Evolutionary conservation across 2,329 filamentous ascomycete species (phyloP).

Genomic region (Teratosphaeria zuluensis): DNA sequence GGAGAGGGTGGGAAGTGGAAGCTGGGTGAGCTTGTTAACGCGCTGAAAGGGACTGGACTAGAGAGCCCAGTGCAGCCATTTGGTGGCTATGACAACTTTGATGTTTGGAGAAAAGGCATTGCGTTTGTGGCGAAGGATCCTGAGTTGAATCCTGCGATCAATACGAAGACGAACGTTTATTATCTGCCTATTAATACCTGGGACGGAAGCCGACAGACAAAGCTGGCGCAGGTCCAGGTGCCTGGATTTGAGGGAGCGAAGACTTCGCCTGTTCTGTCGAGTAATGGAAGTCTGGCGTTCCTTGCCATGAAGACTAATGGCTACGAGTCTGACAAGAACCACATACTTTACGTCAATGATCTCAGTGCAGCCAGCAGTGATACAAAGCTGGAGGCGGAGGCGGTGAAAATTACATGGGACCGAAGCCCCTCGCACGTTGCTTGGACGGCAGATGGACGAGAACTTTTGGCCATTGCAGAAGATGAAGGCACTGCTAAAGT

Average conservation of each 20-base stretch:
- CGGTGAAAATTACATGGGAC: constrained; percentile 34
- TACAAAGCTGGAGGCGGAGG: constrained; percentile 1
- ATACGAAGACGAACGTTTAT: constrained; percentile 78
- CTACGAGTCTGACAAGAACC: constrained; percentile 68
- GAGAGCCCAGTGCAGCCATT: constrained; percentile 67
- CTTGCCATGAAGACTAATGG: constrained; percentile 65
- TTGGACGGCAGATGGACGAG: constrained; percentile 46
- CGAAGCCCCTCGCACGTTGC: constrained; percentile 41
- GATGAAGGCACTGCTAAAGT: constrained; percentile 53
- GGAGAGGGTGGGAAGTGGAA: constrained; percentile 27
- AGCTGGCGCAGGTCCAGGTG: constrained; percentile 47
- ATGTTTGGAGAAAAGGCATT: constrained; percentile 56
- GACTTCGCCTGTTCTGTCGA: constrained; percentile 61
- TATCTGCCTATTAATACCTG: constrained; percentile 57
- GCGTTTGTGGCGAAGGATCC: constrained; percentile 70
- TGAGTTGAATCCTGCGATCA: constrained; percentile 57
- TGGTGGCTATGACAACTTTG: constrained; percentile 71
- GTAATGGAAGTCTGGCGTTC: constrained; percentile 64
- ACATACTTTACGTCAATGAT: constrained; percentile 56
- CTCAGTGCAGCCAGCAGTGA: constrained; percentile 24
- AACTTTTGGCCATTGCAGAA: constrained; percentile 66
- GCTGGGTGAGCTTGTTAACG: constrained; percentile 48
- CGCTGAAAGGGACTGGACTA: constrained; percentile 49
- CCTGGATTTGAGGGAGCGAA: constrained; percentile 56
- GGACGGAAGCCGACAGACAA: constrained; percentile 40